phyloP scores from a whole-genome alignment of 2,329 filamentous ascomycete genomes.

The Claviceps arundinis region DNA sequence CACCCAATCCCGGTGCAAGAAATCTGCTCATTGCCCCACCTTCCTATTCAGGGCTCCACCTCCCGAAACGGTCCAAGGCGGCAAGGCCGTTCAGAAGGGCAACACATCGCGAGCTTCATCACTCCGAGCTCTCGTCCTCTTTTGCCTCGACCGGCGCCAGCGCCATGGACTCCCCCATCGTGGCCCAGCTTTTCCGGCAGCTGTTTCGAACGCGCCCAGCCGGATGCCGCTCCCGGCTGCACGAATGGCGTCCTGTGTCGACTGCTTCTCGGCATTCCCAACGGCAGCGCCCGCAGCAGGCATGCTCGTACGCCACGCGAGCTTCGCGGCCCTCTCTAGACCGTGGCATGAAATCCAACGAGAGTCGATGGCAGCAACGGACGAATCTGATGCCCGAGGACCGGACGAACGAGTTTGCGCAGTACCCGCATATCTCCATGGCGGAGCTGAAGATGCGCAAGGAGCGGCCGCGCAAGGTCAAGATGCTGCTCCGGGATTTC shows the following conservation, averaged over 20 bases:
- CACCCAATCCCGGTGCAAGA: background rate
- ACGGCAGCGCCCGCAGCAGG: constrained; percentile 8
- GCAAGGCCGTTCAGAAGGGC: background rate
- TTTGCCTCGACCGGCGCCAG: background rate
- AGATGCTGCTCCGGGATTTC: constrained; percentile 96
- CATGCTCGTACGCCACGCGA: constrained; percentile 14
- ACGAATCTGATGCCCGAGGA: constrained; percentile 63
- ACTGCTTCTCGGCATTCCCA: constrained; percentile 1
- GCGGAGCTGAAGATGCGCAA: constrained; percentile 57
- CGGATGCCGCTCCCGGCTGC: constrained; percentile 18
- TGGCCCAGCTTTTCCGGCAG: constrained; percentile 69
- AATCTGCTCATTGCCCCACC: background rate
- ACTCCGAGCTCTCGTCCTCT: no score
- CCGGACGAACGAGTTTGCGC: constrained; percentile 64
- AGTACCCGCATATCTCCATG: constrained; percentile 77
- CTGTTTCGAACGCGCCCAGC: constrained; percentile 55
- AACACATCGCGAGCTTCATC: background rate
- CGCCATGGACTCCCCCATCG: constrained; percentile 68
- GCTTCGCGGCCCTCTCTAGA: constrained; percentile 15
- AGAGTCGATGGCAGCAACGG: constrained; percentile 77
- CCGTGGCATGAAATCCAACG: constrained; percentile 35
- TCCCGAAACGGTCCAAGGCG: background rate
- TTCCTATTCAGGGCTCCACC: background rate
- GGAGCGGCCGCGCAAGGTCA: constrained; percentile 73
- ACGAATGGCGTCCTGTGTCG: background rate